Base-by-base conservation (phyloP, 2,329 filamentous ascomycete genomes). In the Colletotrichum sojae region DNA sequence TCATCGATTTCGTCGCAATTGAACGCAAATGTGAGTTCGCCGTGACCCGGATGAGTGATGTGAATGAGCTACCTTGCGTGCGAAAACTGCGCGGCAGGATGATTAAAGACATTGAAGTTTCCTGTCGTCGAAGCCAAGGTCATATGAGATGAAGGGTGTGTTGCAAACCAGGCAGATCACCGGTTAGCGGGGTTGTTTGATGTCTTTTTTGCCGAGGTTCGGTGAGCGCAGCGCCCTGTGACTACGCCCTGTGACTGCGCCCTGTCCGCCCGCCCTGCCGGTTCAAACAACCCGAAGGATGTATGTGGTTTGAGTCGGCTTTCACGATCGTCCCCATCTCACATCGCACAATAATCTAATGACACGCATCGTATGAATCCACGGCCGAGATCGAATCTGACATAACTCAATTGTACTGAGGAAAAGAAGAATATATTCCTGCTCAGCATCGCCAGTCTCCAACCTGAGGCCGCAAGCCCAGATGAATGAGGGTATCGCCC, bases 141-240 rank as follows among this genome's bases (percentile, higher is more conserved):
- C 31, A 54, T 36, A 10, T 36, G 31, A 36, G 31, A 36, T 46
- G 59, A 63, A 49, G 53, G 22, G 22, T 25, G 43, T 61, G 49
- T 48, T 15, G 27, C 40, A 27, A 27, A 61, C 45, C 49, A 65
- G 56, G 52, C 22, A 25, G 55, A 52, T 56, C 54, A 27, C n/a
- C 25, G 51, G 16, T 46, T 36, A 43, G 43, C 39, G 45, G 45
- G 62, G 62, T 54, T 51, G 31, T 48, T 51, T 56, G 67, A 53
- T 48, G 46, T 68, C 3, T 36, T 36, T 31, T 70, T 70, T 70
- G 63, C 67, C 67, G 67, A 70, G 67, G 67, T 63, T 63, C 67
- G 51, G 46, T 63, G 55, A 54, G 6, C 13, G 18, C 48, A 16
- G n/a, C 49, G 62, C 61, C 62, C 55, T 60, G 67, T 61, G 62